A percentile compares a stretch with the other conserved stretches of the same genome.
Conservation (phyloP, 495 filamentous ascomycete species). For the Rhizodiscina lignyota region DNA sequence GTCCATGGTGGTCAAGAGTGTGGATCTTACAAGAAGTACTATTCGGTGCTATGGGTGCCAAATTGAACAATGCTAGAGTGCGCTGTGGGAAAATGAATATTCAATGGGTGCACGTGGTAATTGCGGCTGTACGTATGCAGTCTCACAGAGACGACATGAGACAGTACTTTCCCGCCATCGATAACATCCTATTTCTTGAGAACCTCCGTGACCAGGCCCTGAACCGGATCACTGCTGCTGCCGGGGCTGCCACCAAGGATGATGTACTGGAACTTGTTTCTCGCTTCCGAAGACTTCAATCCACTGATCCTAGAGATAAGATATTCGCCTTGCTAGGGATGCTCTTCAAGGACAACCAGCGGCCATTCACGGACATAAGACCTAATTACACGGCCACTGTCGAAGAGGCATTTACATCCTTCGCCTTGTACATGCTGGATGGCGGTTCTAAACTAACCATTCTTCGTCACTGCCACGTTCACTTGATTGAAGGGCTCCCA, state of each 20-base stretch:
- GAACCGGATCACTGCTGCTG: background rate
- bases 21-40: constrained; percentile 2
- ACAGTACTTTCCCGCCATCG: background rate
- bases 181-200: background rate
- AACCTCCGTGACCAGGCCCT: background rate
- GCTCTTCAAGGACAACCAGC: background rate
- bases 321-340: background rate
- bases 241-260: background rate
- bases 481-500: background rate
- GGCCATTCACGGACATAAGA: background rate
- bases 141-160: background rate
- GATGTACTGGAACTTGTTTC: background rate
- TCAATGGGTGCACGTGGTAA: background rate
- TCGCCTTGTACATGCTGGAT: background rate
- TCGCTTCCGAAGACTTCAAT: background rate
- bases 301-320: constrained; percentile 1
- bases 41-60: background rate
- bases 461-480: background rate
- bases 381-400: background rate
- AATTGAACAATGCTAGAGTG: background rate
- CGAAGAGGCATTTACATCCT: background rate
- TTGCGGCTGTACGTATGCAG: background rate
- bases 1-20: background rate
- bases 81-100: background rate
- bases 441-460: background rate